A percentile compares a stretch with the other conserved stretches of the same genome.
Conservation (phyloP, 164 flowering plant genomes). For the Stephania cephalantha region DNA sequence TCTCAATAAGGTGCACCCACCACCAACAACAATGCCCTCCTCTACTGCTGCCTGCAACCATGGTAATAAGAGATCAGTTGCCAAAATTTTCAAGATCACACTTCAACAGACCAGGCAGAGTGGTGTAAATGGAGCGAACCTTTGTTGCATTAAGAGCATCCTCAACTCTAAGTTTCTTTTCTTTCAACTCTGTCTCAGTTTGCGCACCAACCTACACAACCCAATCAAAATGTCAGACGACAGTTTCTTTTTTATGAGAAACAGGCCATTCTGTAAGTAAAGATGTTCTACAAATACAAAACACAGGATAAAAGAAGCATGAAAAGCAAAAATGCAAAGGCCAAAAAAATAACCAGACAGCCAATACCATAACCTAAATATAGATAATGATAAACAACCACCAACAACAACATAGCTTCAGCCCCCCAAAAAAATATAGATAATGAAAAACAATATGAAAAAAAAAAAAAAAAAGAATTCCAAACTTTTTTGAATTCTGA, state of each 20-base stretch:
- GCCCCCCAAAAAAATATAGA: too few relatives aligned
- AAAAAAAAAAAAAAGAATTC: background rate
- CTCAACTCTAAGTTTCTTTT: slow-evolving; percentile 94
- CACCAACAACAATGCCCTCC: slow-evolving; percentile 95
- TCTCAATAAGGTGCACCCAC: slow-evolving; percentile 87
- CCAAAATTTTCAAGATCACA: background rate
- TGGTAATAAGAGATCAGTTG: background rate
- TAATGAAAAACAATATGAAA: background rate
- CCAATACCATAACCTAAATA: too few relatives aligned
- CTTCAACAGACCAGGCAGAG: background rate
- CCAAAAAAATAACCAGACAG: too few relatives aligned
- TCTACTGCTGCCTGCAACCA: slow-evolving; percentile 89
- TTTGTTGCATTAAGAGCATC: slow-evolving; percentile 99
- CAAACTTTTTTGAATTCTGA: background rate
- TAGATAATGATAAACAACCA: background rate
- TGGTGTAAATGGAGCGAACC: slow-evolving; percentile 32
- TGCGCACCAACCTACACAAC: slow-evolving; percentile 91
- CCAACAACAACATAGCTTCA: too few relatives aligned
- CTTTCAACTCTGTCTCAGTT: slow-evolving; percentile 95
- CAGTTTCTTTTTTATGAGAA: background rate
- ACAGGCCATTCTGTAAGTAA: too few relatives aligned
- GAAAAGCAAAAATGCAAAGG: too few relatives aligned
- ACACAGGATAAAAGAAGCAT: too few relatives aligned
- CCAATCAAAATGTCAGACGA: background rate
- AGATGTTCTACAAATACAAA: too few relatives aligned